Base-by-base conservation (phyloP, 371 early-diverging fungal species). In the Rhizopus arrhizus region DNA sequence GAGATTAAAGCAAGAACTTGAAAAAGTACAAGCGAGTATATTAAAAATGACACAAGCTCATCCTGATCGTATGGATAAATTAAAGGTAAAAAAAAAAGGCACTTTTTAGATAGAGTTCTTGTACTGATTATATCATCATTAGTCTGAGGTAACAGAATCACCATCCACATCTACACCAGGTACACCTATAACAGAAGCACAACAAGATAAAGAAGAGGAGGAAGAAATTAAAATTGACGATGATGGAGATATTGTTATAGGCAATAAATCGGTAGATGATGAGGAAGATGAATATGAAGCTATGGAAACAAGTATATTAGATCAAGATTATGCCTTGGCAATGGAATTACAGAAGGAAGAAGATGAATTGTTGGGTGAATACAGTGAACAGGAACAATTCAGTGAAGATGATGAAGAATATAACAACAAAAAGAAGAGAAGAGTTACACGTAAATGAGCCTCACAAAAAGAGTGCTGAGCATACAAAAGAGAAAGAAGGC, bases 1-100 rank as follows among this genome's bases (percentile, higher is more conserved):
- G 43, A 66, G 66, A 8, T 62, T 88, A 42, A 66, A 74, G n/a
- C 66, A 69, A 59, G 54, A 58, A 43, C 61, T 78, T 13, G 70
- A 67, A 56, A 68, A 73, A 62, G 75, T 75, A 48, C 71, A 72
- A 16, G 63, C 36, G 1, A 58, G 62, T 57, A 74, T 78, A 15
- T 16, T 51, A 31, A 63, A 71, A 40, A 68, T 73, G 53, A 53
- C 53, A 34, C 47, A 41, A 6, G 57, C 59, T 16, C 69, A 70
- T 38, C 71, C 78, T 11, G 66, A 62, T 43, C 72, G 73, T 36
- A 60, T 73, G 56, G 65, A 64, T 10, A 55, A 73, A 58, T 45
- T 77, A 34, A 70, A 75, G 68, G 75, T 74, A 64, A 41, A 33
- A 6, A 12, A 36, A 16, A 35, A 41, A 2, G 22, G 35, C 28